Evolutionary conservation across 148 eudicot genomes (phyloP).

Genomic region (Persicaria maculosa): DNA sequence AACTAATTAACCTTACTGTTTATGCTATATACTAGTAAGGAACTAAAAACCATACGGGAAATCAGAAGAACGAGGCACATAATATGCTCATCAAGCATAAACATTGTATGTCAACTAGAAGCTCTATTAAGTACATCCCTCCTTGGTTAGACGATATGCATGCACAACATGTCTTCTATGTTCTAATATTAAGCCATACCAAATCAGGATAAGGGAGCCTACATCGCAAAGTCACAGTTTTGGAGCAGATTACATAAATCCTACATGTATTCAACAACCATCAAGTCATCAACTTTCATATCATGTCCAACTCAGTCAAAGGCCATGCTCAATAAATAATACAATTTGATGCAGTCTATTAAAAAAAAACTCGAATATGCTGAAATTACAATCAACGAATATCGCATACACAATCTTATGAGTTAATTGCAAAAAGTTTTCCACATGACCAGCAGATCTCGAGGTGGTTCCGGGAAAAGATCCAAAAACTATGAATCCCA

Average conservation of each 20-base stretch:
- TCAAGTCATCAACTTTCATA: not conserved
- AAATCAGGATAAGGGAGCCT: conserved; percentile 4
- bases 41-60: not conserved
- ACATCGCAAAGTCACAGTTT: not conserved
- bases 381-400: not conserved
- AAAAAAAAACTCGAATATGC: not conserved
- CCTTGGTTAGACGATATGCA: not conserved
- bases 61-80: not conserved
- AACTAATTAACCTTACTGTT: not conserved
- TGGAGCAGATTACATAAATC: not conserved
- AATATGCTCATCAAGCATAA: not conserved
- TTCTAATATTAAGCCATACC: not conserved
- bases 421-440: not conserved
- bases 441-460: conserved; percentile 1
- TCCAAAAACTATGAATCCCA: not conserved
- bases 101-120: not conserved
- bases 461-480: not conserved
- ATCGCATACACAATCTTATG: not conserved
- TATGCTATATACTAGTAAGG: not conserved
- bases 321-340: not conserved
- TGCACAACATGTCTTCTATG: not conserved
- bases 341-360: not conserved
- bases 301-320: not conserved
- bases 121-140: not conserved
- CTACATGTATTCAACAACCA: not conserved